Evolutionary conservation across 495 filamentous ascomycete genomes (phyloP), one percentile per base, ranked within the genome.

Genomic region (Elaphomyces granulatus): DNA sequence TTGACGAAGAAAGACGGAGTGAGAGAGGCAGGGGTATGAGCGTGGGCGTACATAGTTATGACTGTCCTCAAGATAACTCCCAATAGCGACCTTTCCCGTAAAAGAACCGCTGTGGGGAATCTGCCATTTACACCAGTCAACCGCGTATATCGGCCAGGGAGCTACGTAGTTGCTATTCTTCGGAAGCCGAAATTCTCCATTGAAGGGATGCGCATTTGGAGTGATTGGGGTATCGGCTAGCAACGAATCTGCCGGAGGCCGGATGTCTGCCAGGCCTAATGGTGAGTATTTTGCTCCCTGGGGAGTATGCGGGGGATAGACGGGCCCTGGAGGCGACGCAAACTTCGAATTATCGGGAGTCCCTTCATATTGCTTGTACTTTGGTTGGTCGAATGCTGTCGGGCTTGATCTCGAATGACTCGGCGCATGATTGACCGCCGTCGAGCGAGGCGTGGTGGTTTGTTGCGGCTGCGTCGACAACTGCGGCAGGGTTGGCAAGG

Each of bases 101-200:
- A 83, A 85, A 31, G 78, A 73, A 37, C 77, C 62, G 19, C 53
- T 77, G 20, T 73, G 74, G 28, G 79, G 72, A 1, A 87, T 75
- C n/a, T 80, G 72, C 92, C 92, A 99, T 61, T 96, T 96, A 60
- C 90, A 99, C 92, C 92, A 99, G 65, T 99, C 92, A 45, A 92
- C 83, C 7, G 92, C 87, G 58, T 94, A 96, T 30, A 92, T 79
- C 28, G 84, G 78, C 84, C 90, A 99, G 2, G 87, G 87, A 4
- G 87, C 87, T 46, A 95, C 65, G 58, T 96, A 96, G 49, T 88
- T 94, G 62, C 87, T 80, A 49, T 81, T 84, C 6, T 71, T 72
- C 0, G 76, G 67, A 4, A 72, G 52, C 26, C 70, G 63, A 15
- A 51, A 60, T 28, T 76, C 74, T 19, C 56, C 56, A 40, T 66